Base-by-base conservation (phyloP, 352 stramenopile species). In the Phytophthora idaei region DNA sequence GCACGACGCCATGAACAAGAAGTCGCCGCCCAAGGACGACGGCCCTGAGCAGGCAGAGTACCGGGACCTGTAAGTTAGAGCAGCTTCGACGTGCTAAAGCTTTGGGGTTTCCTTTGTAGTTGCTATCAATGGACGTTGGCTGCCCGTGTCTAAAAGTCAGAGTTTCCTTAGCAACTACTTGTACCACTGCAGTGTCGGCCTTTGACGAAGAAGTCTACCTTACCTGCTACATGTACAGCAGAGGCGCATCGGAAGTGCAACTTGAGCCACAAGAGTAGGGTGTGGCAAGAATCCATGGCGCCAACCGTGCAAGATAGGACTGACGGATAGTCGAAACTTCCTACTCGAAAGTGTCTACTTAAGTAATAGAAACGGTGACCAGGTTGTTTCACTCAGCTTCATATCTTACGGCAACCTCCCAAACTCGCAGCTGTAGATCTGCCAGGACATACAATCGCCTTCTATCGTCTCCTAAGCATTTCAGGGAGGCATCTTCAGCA, bases 1-100 rank as follows among this genome's bases (percentile, higher is more conserved):
- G 44, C 83, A 90, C 47, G 75, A 90, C 45, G 87, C 87, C 36
- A 93, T 95, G 82, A 88, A 92, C 71, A 67, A 72, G 42, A 85
- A 81, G 62, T 65, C 61, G 50, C 69, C 74, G 73, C 64, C 69
- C 37, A 67, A 68, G 25, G 34, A 64, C 32, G 64, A 77, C 4
- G 77, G 72, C 4, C 83, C 85, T n/a, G 55, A 76, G 48, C 78
- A 94, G 68, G 87, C 87, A 45, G 84, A 95, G 73, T 95, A 77
- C 64, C 83, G 87, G 42, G 87, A 95, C 57, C 63, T 95, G 31
- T 94, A 86, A 73, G 42, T 61, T 57, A 52, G 15, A 54, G 44
- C 36, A 25, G 27, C n/a, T 10, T 57, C 28, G 37, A 49, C 45
- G 57, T 45, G 34, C 37, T 47, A 41, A 62, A 28, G 54, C 36